Conservation (phyloP, 2,329 filamentous ascomycete species). For the Alternaria ventricosa region DNA sequence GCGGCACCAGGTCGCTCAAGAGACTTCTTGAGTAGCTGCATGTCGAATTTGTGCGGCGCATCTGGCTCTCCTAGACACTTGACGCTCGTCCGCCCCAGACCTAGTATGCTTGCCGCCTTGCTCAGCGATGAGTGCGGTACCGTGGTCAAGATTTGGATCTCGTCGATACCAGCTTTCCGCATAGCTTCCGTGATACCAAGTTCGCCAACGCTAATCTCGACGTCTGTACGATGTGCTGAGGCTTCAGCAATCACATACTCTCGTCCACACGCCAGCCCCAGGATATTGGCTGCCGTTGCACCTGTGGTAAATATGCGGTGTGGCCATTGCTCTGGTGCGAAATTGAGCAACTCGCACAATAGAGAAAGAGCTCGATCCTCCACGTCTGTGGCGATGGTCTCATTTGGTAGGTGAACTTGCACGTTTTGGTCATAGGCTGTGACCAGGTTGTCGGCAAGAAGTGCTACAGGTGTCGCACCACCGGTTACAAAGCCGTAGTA, state of each 20-base stretch:
- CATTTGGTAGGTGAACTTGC: conserved; percentile 77
- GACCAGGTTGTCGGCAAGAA: conserved; percentile 84
- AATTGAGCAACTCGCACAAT: conserved; percentile 69
- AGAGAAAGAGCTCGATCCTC: conserved; percentile 76
- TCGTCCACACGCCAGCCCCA: conserved; percentile 72
- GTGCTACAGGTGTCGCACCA: conserved; percentile 77
- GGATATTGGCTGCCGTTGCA: conserved; percentile 68
- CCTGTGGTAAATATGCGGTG: conserved; percentile 84
- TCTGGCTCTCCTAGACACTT: conserved; percentile 62
- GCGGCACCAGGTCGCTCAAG: conserved; percentile 63
- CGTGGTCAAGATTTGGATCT: conserved; percentile 80
- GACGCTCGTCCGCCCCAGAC: conserved; percentile 74
- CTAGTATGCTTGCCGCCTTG: conserved; percentile 84
- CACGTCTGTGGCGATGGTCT: conserved; percentile 77
- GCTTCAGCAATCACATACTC: conserved; percentile 66
- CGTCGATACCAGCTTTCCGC: conserved; percentile 65
- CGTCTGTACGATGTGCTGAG: conserved; percentile 44
- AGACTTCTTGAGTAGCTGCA: conserved; percentile 67
- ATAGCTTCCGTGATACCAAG: conserved; percentile 74
- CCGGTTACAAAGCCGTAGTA: conserved; percentile 91
- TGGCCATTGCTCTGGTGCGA: conserved; percentile 65
- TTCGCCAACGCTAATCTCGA: conserved; percentile 64
- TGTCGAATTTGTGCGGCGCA: conserved; percentile 73
- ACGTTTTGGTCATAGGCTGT: conserved; percentile 83
- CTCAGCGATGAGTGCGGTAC: conserved; percentile 82